A percentile compares a stretch with the other conserved stretches of the same genome.
Conservation (phyloP, 1,139 yeast genomes). For the Arxiozyma bovina region DNA sequence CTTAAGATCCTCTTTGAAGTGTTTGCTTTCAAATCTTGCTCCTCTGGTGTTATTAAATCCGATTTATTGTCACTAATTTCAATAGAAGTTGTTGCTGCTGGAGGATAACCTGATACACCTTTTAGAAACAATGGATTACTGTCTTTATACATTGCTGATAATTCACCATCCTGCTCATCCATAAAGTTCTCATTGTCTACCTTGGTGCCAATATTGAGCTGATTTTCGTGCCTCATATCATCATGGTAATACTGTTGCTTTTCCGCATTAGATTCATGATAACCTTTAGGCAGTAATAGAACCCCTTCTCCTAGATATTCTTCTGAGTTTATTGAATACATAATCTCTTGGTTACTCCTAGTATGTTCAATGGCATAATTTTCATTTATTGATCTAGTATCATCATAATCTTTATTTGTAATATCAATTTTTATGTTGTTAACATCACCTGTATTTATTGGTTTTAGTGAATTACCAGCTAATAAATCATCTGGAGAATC, state of each 20-base stretch:
- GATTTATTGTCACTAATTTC: not conserved
- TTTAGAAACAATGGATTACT: slow-evolving; percentile 1
- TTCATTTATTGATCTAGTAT: slow-evolving; percentile 4
- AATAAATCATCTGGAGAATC: not conserved
- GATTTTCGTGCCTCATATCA: not conserved
- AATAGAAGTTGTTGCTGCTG: not conserved
- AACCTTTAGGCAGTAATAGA: slow-evolving; percentile 23
- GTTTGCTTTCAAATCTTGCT: not conserved
- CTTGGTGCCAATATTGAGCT: not conserved
- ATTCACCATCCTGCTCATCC: not conserved
- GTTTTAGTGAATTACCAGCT: not conserved
- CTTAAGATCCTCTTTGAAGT: slow-evolving; percentile 9
- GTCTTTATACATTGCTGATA: not conserved
- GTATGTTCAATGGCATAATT: slow-evolving; percentile 5
- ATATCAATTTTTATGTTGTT: not conserved
- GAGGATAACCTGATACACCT: not conserved
- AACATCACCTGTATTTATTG: not conserved
- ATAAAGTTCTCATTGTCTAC: not conserved
- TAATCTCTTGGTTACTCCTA: slow-evolving; percentile 10
- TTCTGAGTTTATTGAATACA: not conserved
- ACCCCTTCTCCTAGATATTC: slow-evolving; percentile 23
- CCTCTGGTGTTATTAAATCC: slow-evolving; percentile 3
- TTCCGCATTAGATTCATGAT: slow-evolving; percentile 13
- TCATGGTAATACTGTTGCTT: not conserved
- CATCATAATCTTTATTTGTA: not conserved